Percentiles rank a stretch among this genome's conserved stretches.
phyloP scores from a whole-genome alignment of 176 grass and related monocot genomes.

The Carex scoparia region DNA sequence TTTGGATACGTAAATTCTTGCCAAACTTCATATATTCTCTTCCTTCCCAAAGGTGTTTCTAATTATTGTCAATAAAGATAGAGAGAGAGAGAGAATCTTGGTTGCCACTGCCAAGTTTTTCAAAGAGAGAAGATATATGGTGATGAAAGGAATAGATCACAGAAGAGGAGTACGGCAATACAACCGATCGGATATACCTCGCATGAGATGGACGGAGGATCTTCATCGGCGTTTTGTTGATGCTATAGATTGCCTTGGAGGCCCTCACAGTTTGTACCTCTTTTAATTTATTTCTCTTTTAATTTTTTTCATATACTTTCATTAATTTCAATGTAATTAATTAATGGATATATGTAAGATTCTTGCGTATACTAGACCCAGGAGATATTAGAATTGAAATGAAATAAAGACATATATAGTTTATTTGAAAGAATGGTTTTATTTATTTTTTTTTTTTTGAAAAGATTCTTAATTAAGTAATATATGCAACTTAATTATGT shows the following conservation, averaged over 20 bases:
- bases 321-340: background rate
- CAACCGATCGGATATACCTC: conserved; percentile 65
- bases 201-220: conserved; percentile 91
- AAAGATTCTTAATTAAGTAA: too few relatives aligned
- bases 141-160: conserved; percentile 44
- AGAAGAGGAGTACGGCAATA: conserved; percentile 77
- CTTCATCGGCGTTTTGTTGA: conserved; percentile 68
- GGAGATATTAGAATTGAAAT: too few relatives aligned
- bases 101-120: too few relatives aligned
- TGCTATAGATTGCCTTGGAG: conserved; percentile 74
- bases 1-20: background rate
- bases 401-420: too few relatives aligned
- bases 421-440: too few relatives aligned
- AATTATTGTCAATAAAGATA: background rate
- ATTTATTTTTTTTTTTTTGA: too few relatives aligned
- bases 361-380: too few relatives aligned
- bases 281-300: background rate
- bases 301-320: background rate
- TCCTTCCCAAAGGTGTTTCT: background rate
- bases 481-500: too few relatives aligned
- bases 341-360: too few relatives aligned
- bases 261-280: conserved; percentile 48
- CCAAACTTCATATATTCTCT: background rate
- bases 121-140: background rate
- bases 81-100: too few relatives aligned